Evolutionary conservation across 2,329 filamentous ascomycete species (phyloP).

Genomic region (Ascochyta rabiei): DNA sequence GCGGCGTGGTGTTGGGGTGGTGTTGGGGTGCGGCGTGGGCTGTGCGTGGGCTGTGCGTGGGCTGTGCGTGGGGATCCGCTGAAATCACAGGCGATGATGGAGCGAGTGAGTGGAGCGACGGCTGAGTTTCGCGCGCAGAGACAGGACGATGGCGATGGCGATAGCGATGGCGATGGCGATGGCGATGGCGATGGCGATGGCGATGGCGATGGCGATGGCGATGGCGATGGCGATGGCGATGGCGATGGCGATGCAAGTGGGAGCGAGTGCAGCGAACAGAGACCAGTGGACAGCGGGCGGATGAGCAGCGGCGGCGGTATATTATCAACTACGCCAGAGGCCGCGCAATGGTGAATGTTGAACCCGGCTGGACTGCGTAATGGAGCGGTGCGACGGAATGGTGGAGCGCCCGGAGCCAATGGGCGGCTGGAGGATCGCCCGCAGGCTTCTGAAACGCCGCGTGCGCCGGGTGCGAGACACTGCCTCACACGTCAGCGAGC

Average conservation of each 20-base stretch:
- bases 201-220: background rate
- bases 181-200: background rate
- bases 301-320: background rate
- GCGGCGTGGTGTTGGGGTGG: constrained; percentile 20
- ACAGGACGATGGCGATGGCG: background rate
- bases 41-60: constrained; percentile 29
- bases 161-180: background rate
- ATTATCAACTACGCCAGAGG: constrained; percentile 1
- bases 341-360: constrained; percentile 16
- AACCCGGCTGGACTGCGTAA: constrained; percentile 14
- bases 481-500: constrained; percentile 4
- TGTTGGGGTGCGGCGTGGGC: too few relatives aligned
- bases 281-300: too few relatives aligned
- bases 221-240: background rate
- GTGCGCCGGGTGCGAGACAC: background rate
- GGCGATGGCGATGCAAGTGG: background rate
- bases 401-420: constrained; percentile 9
- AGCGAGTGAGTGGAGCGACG: constrained; percentile 24
- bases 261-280: background rate
- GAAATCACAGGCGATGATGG: constrained; percentile 22
- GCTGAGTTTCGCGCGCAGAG: constrained; percentile 1
- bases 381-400: constrained; percentile 4
- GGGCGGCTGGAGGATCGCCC: background rate
- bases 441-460: constrained; percentile 12
- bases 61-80: constrained; percentile 23